Evolutionary conservation across 2,329 filamentous ascomycete species (phyloP).

Genomic region (Grosmannia serpens): DNA sequence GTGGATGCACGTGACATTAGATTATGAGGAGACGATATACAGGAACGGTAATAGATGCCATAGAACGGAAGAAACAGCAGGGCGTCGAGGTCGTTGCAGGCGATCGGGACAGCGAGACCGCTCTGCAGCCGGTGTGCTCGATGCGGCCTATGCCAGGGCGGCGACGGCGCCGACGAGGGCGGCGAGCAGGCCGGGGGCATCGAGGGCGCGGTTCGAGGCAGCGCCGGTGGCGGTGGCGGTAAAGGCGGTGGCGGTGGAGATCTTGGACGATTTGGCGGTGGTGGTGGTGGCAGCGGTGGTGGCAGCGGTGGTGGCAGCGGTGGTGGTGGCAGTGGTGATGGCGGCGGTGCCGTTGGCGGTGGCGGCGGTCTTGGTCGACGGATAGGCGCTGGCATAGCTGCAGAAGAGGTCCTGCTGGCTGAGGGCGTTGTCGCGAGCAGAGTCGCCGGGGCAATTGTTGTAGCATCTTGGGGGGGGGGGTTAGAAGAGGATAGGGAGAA

Average conservation of each 20-base stretch:
- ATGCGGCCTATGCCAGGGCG: slow-evolving; percentile 19
- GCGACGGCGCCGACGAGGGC: slow-evolving; percentile 21
- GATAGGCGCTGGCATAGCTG: slow-evolving; percentile 31
- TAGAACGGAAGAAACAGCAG: neutral
- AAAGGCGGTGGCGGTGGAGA: slow-evolving; percentile 9
- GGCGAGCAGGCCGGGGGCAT: slow-evolving; percentile 19
- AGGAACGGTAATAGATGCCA: no score
- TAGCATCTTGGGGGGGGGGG: slow-evolving; percentile 28
- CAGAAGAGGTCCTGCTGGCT: slow-evolving; percentile 32
- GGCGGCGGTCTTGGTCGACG: slow-evolving; percentile 18
- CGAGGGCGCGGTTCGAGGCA: slow-evolving; percentile 16
- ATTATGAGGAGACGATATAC: no score
- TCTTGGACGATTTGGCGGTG: slow-evolving; percentile 4
- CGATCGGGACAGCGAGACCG: no score
- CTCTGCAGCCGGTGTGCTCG: no score
- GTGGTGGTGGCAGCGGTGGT: slow-evolving; percentile 6
- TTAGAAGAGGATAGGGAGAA: neutral
- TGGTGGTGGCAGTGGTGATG: slow-evolving; percentile 12
- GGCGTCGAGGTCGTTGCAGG: no score
- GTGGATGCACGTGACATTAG: no score
- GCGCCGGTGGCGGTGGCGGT: slow-evolving; percentile 12
- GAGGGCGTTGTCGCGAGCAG: slow-evolving; percentile 21
- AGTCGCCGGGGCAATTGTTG: slow-evolving; percentile 41
- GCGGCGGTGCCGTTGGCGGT: slow-evolving; percentile 7
- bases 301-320: slow-evolving; percentile 12